Conservation (phyloP, 2,329 filamentous ascomycete species). For the Cladosporium sp. region DNA sequence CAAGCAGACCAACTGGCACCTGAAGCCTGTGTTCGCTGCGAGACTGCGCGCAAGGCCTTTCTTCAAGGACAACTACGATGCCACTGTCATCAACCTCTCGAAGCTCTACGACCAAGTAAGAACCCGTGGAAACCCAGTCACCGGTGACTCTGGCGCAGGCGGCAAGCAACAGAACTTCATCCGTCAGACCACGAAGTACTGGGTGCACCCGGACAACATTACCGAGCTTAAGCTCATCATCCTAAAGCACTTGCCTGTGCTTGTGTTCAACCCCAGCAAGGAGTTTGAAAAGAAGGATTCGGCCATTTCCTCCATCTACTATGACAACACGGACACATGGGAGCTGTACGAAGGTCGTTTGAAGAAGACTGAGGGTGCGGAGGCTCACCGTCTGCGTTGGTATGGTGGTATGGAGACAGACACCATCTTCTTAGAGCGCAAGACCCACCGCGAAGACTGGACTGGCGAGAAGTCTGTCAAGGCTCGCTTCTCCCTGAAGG, state of each 20-base stretch:
- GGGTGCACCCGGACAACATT: constrained; percentile 98
- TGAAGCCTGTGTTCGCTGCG: constrained; percentile 93
- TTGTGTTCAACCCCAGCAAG: constrained; percentile 97
- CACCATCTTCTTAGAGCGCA: constrained; percentile 94
- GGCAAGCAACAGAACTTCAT: constrained; percentile 94
- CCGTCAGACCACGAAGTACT: constrained; percentile 97
- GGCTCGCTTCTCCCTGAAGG: constrained; percentile 90
- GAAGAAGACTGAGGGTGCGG: constrained; percentile 96
- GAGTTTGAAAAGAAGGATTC: constrained; percentile 89
- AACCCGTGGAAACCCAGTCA: constrained; percentile 87
- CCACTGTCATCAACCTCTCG: constrained; percentile 90
- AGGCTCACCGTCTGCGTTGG: constrained; percentile 94
- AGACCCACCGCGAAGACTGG: constrained; percentile 98
- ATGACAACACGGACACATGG: constrained; percentile 92
- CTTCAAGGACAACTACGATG: constrained; percentile 98
- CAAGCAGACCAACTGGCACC: constrained; percentile 91
- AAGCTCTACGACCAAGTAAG: constrained; percentile 93
- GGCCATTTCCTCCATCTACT: constrained; percentile 98
- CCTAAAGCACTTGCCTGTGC: constrained; percentile 91
- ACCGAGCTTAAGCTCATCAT: constrained; percentile 98
- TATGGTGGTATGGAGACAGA: constrained; percentile 96
- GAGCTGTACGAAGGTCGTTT: constrained; percentile 90
- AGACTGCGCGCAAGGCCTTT: constrained; percentile 95
- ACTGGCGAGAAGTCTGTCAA: constrained; percentile 99
- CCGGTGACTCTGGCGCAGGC: constrained; percentile 88